Evolutionary conservation across 208 protist genomes (phyloP).

Genomic region (Angomonas deanei): DNA sequence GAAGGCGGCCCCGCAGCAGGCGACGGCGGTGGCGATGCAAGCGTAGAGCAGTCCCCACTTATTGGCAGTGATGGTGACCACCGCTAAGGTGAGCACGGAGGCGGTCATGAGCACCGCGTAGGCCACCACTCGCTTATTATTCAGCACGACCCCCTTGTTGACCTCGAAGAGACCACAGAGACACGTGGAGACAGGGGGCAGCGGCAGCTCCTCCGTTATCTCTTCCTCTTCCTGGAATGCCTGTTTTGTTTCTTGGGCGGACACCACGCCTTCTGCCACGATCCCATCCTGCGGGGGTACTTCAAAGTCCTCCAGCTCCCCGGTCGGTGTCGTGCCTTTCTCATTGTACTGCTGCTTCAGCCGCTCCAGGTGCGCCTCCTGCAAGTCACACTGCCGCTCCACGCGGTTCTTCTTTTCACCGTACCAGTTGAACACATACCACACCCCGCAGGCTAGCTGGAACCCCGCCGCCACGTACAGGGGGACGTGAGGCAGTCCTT

Average conservation of each 20-base stretch:
- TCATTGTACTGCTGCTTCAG: neutral
- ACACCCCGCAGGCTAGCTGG: slow-evolving; percentile 11
- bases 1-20: slow-evolving; percentile 21
- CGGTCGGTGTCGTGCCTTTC: no score
- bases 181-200: slow-evolving; percentile 10
- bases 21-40: slow-evolving; percentile 7
- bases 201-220: neutral
- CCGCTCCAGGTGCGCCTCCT: neutral
- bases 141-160: slow-evolving; percentile 26
- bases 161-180: slow-evolving; percentile 27
- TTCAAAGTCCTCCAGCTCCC: neutral
- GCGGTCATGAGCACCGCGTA: slow-evolving; percentile 28
- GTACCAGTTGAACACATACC: slow-evolving; percentile 34
- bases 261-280: no score
- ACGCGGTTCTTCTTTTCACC: slow-evolving; percentile 25
- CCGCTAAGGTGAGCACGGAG: slow-evolving; percentile 19
- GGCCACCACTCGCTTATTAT: slow-evolving; percentile 23
- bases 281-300: neutral
- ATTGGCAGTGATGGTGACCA: slow-evolving; percentile 18
- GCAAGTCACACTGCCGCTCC: slow-evolving; percentile 15
- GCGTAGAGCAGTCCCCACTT: slow-evolving; percentile 19
- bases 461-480: slow-evolving; percentile 18
- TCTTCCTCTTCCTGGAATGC: neutral
- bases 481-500: slow-evolving; percentile 11
- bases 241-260: neutral